phyloP scores from a whole-genome alignment of 352 stramenopile genomes.

The Pythium brassicae region DNA sequence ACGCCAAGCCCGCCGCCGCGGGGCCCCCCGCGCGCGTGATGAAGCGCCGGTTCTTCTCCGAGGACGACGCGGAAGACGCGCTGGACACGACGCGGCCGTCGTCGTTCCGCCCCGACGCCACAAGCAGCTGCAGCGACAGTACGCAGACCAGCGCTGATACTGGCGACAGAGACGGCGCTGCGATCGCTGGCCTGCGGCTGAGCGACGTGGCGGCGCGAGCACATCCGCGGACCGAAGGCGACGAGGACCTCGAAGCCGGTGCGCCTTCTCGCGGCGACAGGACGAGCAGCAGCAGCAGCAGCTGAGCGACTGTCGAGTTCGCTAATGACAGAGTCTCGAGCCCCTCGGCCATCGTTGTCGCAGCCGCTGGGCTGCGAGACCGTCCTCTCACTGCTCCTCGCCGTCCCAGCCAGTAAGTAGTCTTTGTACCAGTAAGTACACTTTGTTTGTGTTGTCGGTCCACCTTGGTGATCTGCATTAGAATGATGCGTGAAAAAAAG shows the following conservation, averaged over 20 bases:
- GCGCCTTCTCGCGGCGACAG: background rate
- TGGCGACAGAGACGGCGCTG: background rate
- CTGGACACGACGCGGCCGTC: background rate
- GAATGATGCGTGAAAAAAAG: too few relatives aligned
- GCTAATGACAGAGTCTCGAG: too few relatives aligned
- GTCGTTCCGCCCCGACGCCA: background rate
- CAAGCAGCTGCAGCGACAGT: background rate
- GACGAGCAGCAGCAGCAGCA: background rate
- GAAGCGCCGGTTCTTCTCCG: slow-evolving; percentile 13
- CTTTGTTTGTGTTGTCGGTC: too few relatives aligned
- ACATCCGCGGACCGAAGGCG: background rate
- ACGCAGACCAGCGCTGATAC: background rate
- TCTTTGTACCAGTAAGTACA: too few relatives aligned
- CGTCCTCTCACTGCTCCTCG: too few relatives aligned
- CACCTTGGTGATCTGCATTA: too few relatives aligned
- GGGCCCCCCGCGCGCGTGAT: background rate
- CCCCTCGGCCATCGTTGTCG: too few relatives aligned
- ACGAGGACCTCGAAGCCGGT: background rate
- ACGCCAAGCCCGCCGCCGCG: background rate
- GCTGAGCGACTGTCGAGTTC: background rate
- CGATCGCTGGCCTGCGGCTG: background rate
- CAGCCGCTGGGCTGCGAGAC: too few relatives aligned
- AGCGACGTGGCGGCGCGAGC: background rate
- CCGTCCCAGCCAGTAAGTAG: too few relatives aligned
- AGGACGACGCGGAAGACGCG: slow-evolving; percentile 4